phyloP scores from a whole-genome alignment of 2,329 filamentous ascomycete genomes.

The Aspergillus intermedius region DNA sequence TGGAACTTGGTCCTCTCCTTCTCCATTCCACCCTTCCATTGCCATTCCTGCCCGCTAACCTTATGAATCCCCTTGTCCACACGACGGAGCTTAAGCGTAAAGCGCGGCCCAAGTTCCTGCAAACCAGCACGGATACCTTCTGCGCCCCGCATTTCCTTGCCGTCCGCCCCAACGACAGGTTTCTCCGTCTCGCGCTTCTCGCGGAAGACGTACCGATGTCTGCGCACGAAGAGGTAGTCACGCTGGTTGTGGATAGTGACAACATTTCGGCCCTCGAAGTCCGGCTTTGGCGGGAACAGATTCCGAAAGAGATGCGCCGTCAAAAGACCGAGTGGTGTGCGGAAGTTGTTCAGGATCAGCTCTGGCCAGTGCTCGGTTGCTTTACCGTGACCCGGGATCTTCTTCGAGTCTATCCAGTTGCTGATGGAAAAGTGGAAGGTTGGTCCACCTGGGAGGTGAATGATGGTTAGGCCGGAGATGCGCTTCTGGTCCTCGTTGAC shows the following conservation, averaged over 20 bases:
- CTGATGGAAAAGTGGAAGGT: constrained; percentile 89
- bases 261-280: constrained; percentile 80
- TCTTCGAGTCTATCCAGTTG: constrained; percentile 84
- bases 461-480: constrained; percentile 72
- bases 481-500: constrained; percentile 85
- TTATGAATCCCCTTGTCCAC: constrained; percentile 83
- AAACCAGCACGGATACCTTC: constrained; percentile 80
- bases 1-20: constrained; percentile 92
- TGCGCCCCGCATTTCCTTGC: constrained; percentile 74
- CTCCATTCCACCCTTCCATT: constrained; percentile 95
- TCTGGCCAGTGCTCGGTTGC: constrained; percentile 87
- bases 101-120: constrained; percentile 79
- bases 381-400: constrained; percentile 82
- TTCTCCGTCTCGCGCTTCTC: constrained; percentile 85
- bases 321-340: constrained; percentile 81
- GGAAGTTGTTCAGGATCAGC: constrained; percentile 87
- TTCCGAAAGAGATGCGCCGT: constrained; percentile 78
- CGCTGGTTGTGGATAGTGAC: constrained; percentile 91
- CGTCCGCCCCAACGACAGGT: constrained; percentile 72
- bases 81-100: constrained; percentile 81
- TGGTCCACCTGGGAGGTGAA: constrained; percentile 76
- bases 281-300: constrained; percentile 72
- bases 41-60: constrained; percentile 77
- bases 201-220: constrained; percentile 87
- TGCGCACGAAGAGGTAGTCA: constrained; percentile 88